phyloP scores from a whole-genome alignment of 78 protist species.

The Speleostelium caveatum region DNA sequence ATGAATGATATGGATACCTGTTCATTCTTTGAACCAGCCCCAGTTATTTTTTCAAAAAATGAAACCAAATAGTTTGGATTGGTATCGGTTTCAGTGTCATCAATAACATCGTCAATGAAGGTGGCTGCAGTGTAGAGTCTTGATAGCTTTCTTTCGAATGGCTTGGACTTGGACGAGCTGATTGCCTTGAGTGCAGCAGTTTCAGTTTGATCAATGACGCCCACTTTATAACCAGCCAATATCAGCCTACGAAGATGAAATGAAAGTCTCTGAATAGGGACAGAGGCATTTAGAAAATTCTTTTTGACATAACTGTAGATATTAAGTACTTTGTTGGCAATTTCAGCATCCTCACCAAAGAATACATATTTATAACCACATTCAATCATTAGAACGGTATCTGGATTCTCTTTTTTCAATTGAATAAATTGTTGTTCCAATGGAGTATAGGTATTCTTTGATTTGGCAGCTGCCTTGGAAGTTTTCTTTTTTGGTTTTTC shows the following conservation, averaged over 20 bases:
- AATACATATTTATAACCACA: slow-evolving; percentile 84
- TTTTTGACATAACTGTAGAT: slow-evolving; percentile 51
- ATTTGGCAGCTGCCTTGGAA: not conserved
- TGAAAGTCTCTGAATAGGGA: slow-evolving; percentile 76
- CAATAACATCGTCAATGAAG: slow-evolving; percentile 66
- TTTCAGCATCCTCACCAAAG: slow-evolving; percentile 74
- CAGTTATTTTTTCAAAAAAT: slow-evolving; percentile 17
- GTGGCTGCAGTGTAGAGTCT: slow-evolving; percentile 87
- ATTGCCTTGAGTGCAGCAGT: slow-evolving; percentile 89
- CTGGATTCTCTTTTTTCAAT: slow-evolving; percentile 79
- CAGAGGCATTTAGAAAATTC: slow-evolving; percentile 77
- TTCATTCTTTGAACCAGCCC: not conserved
- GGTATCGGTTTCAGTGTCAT: slow-evolving; percentile 13
- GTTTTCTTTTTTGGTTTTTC: slow-evolving; percentile 12
- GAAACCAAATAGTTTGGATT: slow-evolving; percentile 73
- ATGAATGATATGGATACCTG: slow-evolving; percentile 16
- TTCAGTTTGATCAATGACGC: slow-evolving; percentile 93
- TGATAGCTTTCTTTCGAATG: slow-evolving; percentile 81
- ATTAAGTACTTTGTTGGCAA: slow-evolving; percentile 66
- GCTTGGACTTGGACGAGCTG: slow-evolving; percentile 24
- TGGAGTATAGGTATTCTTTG: slow-evolving; percentile 62
- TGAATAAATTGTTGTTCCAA: slow-evolving; percentile 77
- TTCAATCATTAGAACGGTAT: slow-evolving; percentile 86
- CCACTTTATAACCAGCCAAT: slow-evolving; percentile 91
- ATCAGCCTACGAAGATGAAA: slow-evolving; percentile 85